Evolutionary conservation across 495 filamentous ascomycete species (phyloP).

Genomic region (Staphylotrichum longicolle): DNA sequence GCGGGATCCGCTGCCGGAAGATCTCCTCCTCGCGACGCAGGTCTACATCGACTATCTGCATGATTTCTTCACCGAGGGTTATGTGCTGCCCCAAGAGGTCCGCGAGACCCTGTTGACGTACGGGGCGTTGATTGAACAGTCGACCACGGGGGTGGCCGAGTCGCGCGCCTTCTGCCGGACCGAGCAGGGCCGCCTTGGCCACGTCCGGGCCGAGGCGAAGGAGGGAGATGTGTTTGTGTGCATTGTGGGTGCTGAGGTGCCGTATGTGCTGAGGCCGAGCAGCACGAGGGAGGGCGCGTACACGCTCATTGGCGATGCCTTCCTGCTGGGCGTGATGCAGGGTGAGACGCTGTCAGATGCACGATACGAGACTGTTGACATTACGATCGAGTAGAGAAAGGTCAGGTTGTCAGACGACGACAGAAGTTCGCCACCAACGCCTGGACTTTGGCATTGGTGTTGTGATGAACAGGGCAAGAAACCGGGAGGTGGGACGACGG

Average conservation of each 20-base stretch:
- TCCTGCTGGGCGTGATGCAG: slow-evolving; percentile 17
- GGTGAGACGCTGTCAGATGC: slow-evolving; percentile 13
- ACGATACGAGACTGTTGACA: slow-evolving; percentile 15
- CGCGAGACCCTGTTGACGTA: slow-evolving; percentile 11
- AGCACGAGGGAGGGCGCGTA: slow-evolving; percentile 3
- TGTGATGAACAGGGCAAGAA: too few species aligned
- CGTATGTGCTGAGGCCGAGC: slow-evolving; percentile 26
- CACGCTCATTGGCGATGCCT: slow-evolving; percentile 14
- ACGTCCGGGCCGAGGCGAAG: slow-evolving; percentile 8
- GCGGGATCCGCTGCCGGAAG: slow-evolving; percentile 22
- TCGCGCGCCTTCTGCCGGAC: slow-evolving; percentile 21
- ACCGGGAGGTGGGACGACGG: too few species aligned
- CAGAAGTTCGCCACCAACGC: too few species aligned
- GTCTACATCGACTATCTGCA: slow-evolving; percentile 15
- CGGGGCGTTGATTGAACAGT: slow-evolving; percentile 12
- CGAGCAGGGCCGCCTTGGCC: slow-evolving; percentile 21
- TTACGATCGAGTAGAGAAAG: slow-evolving; percentile 4
- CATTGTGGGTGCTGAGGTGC: slow-evolving; percentile 31
- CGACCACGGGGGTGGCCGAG: slow-evolving; percentile 9
- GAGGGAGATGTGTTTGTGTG: slow-evolving; percentile 30
- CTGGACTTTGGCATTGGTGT: too few species aligned
- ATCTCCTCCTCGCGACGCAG: slow-evolving; percentile 15
- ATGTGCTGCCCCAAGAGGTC: slow-evolving; percentile 3
- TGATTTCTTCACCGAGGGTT: slow-evolving; percentile 6
- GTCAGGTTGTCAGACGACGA: too few species aligned